phyloP scores from a whole-genome alignment of 768 basidiomycete species.

The Suillus variegatus region DNA sequence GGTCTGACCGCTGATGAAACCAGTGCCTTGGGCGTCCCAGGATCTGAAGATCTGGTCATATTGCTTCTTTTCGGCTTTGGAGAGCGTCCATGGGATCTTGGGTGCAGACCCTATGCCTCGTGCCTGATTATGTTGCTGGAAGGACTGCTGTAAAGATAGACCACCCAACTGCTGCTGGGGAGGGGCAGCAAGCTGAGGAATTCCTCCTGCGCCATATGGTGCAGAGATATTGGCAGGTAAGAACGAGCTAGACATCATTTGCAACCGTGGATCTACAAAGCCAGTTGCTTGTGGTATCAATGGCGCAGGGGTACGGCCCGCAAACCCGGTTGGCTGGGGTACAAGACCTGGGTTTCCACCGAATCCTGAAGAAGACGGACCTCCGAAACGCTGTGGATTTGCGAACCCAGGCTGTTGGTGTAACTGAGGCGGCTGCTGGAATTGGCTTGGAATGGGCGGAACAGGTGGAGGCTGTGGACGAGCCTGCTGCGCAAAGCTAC shows the following conservation, averaged over 20 bases:
- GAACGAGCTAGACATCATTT: conserved; percentile 90
- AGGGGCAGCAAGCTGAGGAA: conserved; percentile 60
- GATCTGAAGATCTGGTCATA: conserved; percentile 96
- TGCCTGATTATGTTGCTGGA: conserved; percentile 84
- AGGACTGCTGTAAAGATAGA: conserved; percentile 74
- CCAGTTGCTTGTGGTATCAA: conserved; percentile 79
- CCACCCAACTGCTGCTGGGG: conserved; percentile 56
- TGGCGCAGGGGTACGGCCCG: conserved; percentile 40
- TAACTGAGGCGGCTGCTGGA: conserved; percentile 35
- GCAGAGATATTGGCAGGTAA: conserved; percentile 75
- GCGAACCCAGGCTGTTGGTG: conserved; percentile 52
- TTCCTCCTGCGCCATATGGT: conserved; percentile 58
- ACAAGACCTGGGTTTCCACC: conserved; percentile 12
- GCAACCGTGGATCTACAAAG: conserved; percentile 78
- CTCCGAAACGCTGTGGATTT: conserved; percentile 51
- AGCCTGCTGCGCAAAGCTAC: conserved; percentile 37
- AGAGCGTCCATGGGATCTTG: conserved; percentile 83
- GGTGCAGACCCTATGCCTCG: conserved; percentile 65
- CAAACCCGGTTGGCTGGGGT: conserved; percentile 47
- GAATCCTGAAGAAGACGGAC: conserved; percentile 21
- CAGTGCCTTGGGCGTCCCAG: conserved; percentile 84
- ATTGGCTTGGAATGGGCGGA: conserved; percentile 63
- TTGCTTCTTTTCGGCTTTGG: conserved; percentile 90
- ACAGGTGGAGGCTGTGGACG: conserved; percentile 57
- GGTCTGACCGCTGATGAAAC: conserved; percentile 83